Evolutionary conservation across 352 stramenopile species (phyloP).

Genomic region (Thraustochytrium sp.): DNA sequence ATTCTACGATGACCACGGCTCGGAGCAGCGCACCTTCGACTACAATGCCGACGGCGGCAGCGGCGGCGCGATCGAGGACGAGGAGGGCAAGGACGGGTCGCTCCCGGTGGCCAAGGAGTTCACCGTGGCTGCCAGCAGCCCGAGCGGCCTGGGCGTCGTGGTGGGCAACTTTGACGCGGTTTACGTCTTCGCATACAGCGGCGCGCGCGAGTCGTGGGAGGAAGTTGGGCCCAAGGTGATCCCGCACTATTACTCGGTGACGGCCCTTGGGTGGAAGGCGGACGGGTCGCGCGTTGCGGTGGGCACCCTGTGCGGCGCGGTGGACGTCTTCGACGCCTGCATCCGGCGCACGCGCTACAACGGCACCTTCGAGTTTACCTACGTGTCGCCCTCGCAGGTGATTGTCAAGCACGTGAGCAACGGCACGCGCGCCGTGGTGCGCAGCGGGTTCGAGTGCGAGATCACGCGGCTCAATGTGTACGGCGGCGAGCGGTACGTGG

Average conservation of each 20-base stretch:
- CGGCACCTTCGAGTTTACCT: slow-evolving; percentile 89
- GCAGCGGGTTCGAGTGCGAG: slow-evolving; percentile 78
- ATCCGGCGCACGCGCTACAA: slow-evolving; percentile 83
- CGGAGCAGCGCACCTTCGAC: slow-evolving; percentile 74
- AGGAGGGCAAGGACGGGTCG: neutral
- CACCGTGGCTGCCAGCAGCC: slow-evolving; percentile 61
- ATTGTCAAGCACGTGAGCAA: slow-evolving; percentile 83
- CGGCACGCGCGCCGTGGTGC: slow-evolving; percentile 73
- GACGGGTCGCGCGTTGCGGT: slow-evolving; percentile 79
- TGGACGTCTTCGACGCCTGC: slow-evolving; percentile 86
- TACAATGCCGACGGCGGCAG: slow-evolving; percentile 73
- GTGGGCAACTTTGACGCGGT: slow-evolving; percentile 87
- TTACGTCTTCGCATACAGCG: slow-evolving; percentile 77
- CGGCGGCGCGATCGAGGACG: slow-evolving; percentile 51
- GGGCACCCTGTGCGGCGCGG: slow-evolving; percentile 76
- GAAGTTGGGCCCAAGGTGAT: slow-evolving; percentile 69
- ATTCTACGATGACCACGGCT: slow-evolving; percentile 83
- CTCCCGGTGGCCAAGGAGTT: slow-evolving; percentile 51
- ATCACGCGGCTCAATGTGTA: slow-evolving; percentile 92
- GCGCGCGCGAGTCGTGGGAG: slow-evolving; percentile 75
- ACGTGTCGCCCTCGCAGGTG: slow-evolving; percentile 83
- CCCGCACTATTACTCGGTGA: slow-evolving; percentile 85
- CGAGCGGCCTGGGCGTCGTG: slow-evolving; percentile 79
- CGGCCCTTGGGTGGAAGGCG: slow-evolving; percentile 78
- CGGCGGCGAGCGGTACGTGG: slow-evolving; percentile 68